Evolutionary conservation across 768 basidiomycete species (phyloP), one percentile per base, ranked within the genome.

Genomic region (Leccinum ochraceum): DNA sequence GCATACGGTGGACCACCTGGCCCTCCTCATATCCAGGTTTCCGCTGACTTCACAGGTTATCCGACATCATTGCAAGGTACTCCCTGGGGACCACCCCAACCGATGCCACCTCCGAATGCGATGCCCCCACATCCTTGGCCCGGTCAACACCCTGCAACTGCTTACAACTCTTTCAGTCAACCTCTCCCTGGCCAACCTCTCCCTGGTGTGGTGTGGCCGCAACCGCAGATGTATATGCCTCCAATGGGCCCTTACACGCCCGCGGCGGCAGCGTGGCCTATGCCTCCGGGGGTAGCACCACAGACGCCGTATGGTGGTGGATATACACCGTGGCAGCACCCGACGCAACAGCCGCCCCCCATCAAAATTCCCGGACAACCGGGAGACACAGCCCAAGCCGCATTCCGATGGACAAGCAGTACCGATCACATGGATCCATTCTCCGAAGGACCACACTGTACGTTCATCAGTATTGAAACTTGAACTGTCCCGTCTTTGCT

Each of bases 401-500:
- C 69, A 26, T 64, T 72, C 54, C 66, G 75, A 22, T 73, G 71
- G 74, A 62, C 66, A 2, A 71, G 59, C 50, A 71, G 69, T 20
- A 64, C 75, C 17, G 69, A 71, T 71, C 65, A 74, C 61, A 67
- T 79, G 54, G 63, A 69, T 36, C 71, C 64, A 22, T 82, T 80
- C 61, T 60, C 74, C 0, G 78, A 78, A 55, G 81, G 81, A 26
- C 70, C 73, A 0, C 73, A 77, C 56, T 81, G 81, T 82, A 70
- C 32, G 81, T 72, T n/a, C 26, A 24, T 28, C 26, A 11, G 26
- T 46, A 34, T 53, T 8, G 6, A 28, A 46, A 4, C 17, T n/a
- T 32, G 11, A 22, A 11, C 16, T 32, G 1, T 39, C 22, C 37
- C 30, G 3, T 24, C 42, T 20, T 42, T 56, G 42, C 62, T 75